Base-by-base conservation (phyloP, 768 basidiomycete species). In the Crucibulum laeve region DNA sequence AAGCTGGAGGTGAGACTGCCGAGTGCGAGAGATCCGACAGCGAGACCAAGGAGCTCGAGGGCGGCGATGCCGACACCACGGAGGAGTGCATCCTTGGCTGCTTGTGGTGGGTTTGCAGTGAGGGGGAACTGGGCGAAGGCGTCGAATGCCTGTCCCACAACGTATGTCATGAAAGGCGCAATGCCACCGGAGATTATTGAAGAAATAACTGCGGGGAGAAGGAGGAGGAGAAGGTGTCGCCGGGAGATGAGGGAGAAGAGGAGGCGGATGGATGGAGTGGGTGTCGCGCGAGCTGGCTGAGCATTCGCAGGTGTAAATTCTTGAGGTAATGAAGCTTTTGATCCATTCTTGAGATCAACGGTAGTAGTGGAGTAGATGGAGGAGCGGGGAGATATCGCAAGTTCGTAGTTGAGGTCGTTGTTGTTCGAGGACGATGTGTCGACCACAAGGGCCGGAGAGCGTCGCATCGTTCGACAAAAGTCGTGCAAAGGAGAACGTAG, bases 91-190 rank as follows among this genome's bases (percentile, higher is more conserved):
- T 17, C 70, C 73, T 33, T 67, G 74, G 1, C 84, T 71, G 91
- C 19, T 83, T 42, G 43, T 90, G 69, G 48, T 84, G 66, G 8
- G 73, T n/a, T n/a, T 4, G 44, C 35, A 82, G 60, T 43, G 75
- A 24, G 22, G 36, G 25, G 18, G 46, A 35, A 26, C 5, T 61
- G 56, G 4, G 86, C 75, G 50, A 92, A 87, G 0, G 79, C 11
- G 28, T 40, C 39, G 24, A 40, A 91, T 1, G 81, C 80, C 40
- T 80, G 74, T 26, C 91, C 91, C 50, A 92, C 69, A 53, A 90
- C 78, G 24, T 77, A 68, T 5, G 91, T 91, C 89, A 93, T 92
- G 71, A 85, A 87, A 1, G 91, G 90, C 0, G 84, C 86, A 42
- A 90, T 73, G 24, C 80, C 78, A 26, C 87, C 86, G 3, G 83